Conservation (phyloP, 345 rosid species). For the Geranium brycei region DNA sequence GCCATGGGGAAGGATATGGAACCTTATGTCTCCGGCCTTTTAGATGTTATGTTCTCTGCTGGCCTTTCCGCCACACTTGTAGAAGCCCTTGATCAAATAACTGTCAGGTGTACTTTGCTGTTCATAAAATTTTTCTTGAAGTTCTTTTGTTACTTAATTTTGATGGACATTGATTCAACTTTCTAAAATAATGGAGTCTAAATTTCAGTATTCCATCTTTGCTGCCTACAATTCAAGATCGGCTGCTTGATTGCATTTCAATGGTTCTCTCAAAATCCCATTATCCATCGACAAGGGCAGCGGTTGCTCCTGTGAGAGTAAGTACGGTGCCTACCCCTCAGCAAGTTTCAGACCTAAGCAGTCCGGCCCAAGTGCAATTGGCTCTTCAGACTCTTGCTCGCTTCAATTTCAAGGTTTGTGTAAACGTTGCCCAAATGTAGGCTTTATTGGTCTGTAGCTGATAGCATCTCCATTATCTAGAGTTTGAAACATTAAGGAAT, state of each 20-base stretch:
- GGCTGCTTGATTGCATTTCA: conserved; percentile 71
- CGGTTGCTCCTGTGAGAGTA: conserved; percentile 49
- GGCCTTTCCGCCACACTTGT: conserved; percentile 78
- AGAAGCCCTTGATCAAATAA: conserved; percentile 82
- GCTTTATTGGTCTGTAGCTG: not conserved
- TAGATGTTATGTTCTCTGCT: conserved; percentile 80
- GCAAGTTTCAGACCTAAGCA: conserved; percentile 54
- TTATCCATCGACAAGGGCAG: conserved; percentile 53
- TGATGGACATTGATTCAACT: not conserved
- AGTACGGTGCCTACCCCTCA: conserved; percentile 33
- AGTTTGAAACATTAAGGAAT: not conserved
- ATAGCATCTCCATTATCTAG: not conserved
- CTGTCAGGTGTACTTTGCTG: conserved; percentile 38
- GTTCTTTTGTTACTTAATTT: not conserved
- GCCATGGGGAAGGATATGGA: conserved; percentile 89
- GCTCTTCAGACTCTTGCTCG: conserved; percentile 92
- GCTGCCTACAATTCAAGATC: conserved; percentile 75
- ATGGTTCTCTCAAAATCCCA: conserved; percentile 70
- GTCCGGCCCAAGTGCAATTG: conserved; percentile 74
- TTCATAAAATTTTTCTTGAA: not conserved
- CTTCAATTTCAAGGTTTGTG: conserved; percentile 74
- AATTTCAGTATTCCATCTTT: conserved; percentile 77
- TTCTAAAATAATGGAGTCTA: not conserved
- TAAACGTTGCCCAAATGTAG: not conserved
- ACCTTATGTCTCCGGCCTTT: conserved; percentile 63